A percentile compares a stretch with the other conserved stretches of the same genome.
Evolutionary conservation across 2,329 filamentous ascomycete species (phyloP).

Genomic region (Colletotrichum tofieldiae): DNA sequence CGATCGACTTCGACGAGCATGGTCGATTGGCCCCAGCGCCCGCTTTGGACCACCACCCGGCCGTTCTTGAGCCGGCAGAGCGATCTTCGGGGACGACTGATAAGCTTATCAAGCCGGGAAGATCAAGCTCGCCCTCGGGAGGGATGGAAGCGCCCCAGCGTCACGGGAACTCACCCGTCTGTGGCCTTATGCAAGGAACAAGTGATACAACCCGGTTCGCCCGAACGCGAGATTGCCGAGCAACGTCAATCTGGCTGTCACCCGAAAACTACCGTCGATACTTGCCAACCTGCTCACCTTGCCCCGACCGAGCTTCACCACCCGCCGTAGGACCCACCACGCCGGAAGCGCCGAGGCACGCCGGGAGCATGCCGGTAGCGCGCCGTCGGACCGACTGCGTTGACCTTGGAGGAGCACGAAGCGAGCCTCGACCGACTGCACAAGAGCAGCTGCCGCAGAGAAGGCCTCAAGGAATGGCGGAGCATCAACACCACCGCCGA

Average conservation of each 20-base stretch:
- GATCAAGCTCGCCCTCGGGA: slow-evolving; percentile 5
- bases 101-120: slow-evolving; percentile 37
- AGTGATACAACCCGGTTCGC: slow-evolving; percentile 17
- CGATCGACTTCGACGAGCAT: background rate
- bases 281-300: slow-evolving; percentile 11
- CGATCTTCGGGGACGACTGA: slow-evolving; percentile 30
- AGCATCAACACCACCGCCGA: background rate
- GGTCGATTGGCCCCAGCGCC: slow-evolving; percentile 8
- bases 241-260: slow-evolving; percentile 10
- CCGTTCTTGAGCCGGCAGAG: slow-evolving; percentile 2
- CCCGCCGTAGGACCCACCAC: background rate
- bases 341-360: background rate
- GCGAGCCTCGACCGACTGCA: background rate
- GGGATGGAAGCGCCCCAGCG: slow-evolving; percentile 15
- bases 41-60: background rate
- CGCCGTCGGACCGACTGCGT: background rate
- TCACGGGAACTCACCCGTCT: slow-evolving; percentile 33
- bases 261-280: background rate
- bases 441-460: background rate
- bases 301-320: slow-evolving; percentile 34
- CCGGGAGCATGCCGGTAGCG: background rate
- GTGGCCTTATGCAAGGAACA: slow-evolving; percentile 42
- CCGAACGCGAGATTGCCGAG: slow-evolving; percentile 28
- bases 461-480: background rate
- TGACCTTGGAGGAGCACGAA: background rate